Conservation (phyloP, 1,139 yeast species). For the Taiozyma sp. region DNA sequence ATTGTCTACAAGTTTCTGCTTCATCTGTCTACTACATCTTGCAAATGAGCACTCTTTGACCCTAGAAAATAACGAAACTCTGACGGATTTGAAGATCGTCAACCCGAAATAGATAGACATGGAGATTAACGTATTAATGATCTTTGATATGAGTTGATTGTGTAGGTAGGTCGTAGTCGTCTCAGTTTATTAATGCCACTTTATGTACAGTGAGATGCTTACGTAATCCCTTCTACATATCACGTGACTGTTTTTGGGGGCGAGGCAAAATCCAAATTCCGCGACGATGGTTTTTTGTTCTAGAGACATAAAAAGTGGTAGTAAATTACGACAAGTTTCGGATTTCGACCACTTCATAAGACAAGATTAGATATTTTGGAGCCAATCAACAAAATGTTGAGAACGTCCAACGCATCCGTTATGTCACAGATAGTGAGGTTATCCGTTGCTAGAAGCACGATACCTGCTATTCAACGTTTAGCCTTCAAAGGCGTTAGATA, state of each 20-base stretch:
- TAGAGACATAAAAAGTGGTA: neutral
- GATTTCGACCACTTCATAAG: neutral
- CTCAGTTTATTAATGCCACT: no score
- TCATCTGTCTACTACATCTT: conserved; percentile 76
- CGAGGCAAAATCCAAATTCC: neutral
- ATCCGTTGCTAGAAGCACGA: conserved; percentile 1
- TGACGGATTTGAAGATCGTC: conserved; percentile 42
- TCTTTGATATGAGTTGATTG: neutral
- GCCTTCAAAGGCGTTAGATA: conserved; percentile 11
- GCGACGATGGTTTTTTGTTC: neutral
- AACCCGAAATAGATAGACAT: neutral
- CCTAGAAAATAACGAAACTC: conserved; percentile 50
- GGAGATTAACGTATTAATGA: neutral
- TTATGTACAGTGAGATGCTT: neutral
- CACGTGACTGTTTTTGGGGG: neutral
- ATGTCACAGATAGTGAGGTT: conserved; percentile 1
- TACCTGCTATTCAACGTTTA: neutral
- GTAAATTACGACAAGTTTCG: neutral
- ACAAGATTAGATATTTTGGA: neutral
- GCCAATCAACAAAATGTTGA: neutral
- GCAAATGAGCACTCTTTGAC: conserved; percentile 84
- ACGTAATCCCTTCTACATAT: neutral
- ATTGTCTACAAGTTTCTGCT: conserved; percentile 81
- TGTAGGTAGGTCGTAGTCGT: neutral
- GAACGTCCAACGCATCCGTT: neutral